phyloP scores from a whole-genome alignment of 768 basidiomycete species.

The Phanerodontia chrysosporium region DNA sequence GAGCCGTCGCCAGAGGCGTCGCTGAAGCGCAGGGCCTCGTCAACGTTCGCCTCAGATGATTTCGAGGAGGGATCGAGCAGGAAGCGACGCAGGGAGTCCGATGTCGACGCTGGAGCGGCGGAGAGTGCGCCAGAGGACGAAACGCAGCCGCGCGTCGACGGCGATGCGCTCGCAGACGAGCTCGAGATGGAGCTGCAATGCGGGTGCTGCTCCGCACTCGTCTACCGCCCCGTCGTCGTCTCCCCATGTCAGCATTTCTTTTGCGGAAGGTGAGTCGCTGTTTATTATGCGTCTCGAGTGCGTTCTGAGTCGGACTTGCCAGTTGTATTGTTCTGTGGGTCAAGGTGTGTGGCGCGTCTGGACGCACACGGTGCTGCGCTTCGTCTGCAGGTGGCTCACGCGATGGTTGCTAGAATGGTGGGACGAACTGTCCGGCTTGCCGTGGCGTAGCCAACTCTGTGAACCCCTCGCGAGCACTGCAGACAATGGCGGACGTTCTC shows the following conservation, averaged over 20 bases:
- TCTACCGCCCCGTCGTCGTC: conserved; percentile 79
- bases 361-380: neutral
- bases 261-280: conserved; percentile 67
- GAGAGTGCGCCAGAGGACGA: neutral
- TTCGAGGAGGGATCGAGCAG: conserved; percentile 42
- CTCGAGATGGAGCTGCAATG: conserved; percentile 76
- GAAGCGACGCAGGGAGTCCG: conserved; percentile 57
- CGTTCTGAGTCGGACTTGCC: conserved; percentile 13
- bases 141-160: conserved; percentile 16
- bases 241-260: conserved; percentile 88
- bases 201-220: conserved; percentile 79
- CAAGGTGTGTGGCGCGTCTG: conserved; percentile 43
- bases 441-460: conserved; percentile 66
- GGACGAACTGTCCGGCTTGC: conserved; percentile 81
- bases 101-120: conserved; percentile 1
- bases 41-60: conserved; percentile 44
- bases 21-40: conserved; percentile 63
- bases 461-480: conserved; percentile 67
- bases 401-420: conserved; percentile 59
- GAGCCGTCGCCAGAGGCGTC: neutral
- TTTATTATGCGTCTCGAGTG: neutral
- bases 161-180: conserved; percentile 49
- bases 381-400: neutral
- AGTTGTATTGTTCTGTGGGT: conserved; percentile 86
- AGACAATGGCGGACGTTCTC: conserved; percentile 67